A percentile compares a stretch with the other conserved stretches of the same genome.
Evolutionary conservation across 345 rosid genomes (phyloP).

Genomic region (Cardamine chenopodiifolia): DNA sequence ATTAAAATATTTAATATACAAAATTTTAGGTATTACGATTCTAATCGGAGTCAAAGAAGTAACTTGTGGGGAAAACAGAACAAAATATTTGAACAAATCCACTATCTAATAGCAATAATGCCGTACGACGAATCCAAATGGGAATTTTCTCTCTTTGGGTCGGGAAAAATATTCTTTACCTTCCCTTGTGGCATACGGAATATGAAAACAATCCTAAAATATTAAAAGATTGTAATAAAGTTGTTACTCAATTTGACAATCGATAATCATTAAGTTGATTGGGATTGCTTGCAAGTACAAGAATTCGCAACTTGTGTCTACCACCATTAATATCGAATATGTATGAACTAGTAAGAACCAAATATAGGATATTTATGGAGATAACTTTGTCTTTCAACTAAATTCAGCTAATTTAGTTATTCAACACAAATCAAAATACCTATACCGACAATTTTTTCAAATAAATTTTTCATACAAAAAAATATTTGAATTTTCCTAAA

Average conservation of each 20-base stretch:
- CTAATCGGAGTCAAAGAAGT: conserved; percentile 39
- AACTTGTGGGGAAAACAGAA: conserved; percentile 38
- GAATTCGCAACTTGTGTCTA: conserved; percentile 27
- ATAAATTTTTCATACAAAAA: background rate
- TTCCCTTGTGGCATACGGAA: conserved; percentile 43
- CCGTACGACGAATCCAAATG: conserved; percentile 36
- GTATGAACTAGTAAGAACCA: conserved; percentile 13
- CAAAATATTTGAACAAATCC: conserved; percentile 36
- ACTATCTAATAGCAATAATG: conserved; percentile 26
- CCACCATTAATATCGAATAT: conserved; percentile 30
- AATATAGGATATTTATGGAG: conserved; percentile 5
- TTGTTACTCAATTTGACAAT: conserved; percentile 26
- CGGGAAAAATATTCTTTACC: conserved; percentile 22
- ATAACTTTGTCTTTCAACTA: background rate
- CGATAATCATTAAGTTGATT: conserved; percentile 36
- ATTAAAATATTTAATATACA: background rate
- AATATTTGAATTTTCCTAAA: too few species aligned
- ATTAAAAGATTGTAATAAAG: conserved; percentile 22
- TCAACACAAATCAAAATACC: background rate
- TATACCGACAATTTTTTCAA: background rate
- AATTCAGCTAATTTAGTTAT: conserved; percentile 7
- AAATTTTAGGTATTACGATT: background rate
- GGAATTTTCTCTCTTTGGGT: conserved; percentile 10
- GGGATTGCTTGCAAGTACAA: conserved; percentile 39
- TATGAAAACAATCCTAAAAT: conserved; percentile 25